phyloP scores from a whole-genome alignment of 2,329 filamentous ascomycete genomes.

The Penicillium sp. region DNA sequence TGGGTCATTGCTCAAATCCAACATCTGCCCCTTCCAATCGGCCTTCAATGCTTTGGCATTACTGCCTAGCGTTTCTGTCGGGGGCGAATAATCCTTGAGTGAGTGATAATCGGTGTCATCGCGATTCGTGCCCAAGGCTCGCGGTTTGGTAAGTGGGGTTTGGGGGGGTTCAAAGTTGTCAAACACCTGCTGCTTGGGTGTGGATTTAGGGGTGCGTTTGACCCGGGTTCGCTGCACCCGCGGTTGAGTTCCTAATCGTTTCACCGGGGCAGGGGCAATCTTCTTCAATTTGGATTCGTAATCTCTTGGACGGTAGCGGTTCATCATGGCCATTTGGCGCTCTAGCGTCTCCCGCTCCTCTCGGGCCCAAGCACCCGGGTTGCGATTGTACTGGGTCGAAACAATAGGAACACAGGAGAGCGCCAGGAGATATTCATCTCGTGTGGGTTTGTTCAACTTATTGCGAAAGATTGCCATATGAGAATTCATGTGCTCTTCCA shows the following conservation, averaged over 20 bases:
- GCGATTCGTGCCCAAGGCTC: conserved; percentile 58
- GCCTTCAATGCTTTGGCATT: conserved; percentile 72
- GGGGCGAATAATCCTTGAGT: conserved; percentile 70
- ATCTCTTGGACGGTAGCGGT: conserved; percentile 33
- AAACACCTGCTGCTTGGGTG: conserved; percentile 38
- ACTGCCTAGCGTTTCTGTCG: conserved; percentile 61
- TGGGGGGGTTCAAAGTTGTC: conserved; percentile 36
- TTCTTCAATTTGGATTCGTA: conserved; percentile 36
- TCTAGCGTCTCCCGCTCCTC: conserved; percentile 42
- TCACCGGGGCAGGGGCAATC: conserved; percentile 39
- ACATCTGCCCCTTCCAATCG: conserved; percentile 79
- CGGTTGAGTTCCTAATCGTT: conserved; percentile 24
- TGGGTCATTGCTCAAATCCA: conserved; percentile 72
- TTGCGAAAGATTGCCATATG: conserved; percentile 42
- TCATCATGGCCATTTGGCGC: conserved; percentile 40
- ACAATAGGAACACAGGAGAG: conserved; percentile 45
- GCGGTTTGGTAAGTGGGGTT: conserved; percentile 40
- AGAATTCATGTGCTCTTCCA: conserved; percentile 42
- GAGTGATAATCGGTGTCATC: conserved; percentile 79
- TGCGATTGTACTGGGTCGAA: conserved; percentile 41
- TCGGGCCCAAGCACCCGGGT: conserved; percentile 43
- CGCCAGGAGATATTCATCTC: conserved; percentile 43
- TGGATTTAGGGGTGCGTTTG: conserved; percentile 41
- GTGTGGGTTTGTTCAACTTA: conserved; percentile 42
- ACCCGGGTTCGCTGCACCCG: conserved; percentile 32